These are phyloP conservation scores for Insectozyma bohioensis DNA, from an alignment of 1,139 yeast species.

Conservation along the genomic window DNA sequence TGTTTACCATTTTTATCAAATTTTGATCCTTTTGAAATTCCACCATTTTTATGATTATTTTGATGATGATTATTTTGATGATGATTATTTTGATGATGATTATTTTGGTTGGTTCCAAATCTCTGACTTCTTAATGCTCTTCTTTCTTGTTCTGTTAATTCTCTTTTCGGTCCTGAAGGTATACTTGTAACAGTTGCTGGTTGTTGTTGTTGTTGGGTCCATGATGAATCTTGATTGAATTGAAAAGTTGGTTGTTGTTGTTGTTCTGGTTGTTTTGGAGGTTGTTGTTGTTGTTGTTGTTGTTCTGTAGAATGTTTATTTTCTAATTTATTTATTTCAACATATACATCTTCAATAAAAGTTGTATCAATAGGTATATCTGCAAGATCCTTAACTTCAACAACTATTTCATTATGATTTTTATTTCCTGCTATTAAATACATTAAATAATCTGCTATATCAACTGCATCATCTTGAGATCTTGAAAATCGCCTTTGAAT, in stretches of 20 bases:
- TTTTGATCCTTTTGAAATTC: conserved; percentile 7
- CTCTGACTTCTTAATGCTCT: conserved; percentile 15
- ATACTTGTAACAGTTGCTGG: conserved; percentile 2
- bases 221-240: not conserved
- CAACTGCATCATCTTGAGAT: conserved; percentile 64
- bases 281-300: conserved; percentile 8
- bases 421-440: conserved; percentile 73
- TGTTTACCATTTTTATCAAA: conserved; percentile 25
- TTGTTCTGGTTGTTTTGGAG: conserved; percentile 4
- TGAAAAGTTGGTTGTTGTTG: conserved; percentile 1
- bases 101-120: conserved; percentile 11
- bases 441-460: conserved; percentile 78
- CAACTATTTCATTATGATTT: conserved; percentile 59
- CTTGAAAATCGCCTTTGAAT: conserved; percentile 31
- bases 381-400: conserved; percentile 64
- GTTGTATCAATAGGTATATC: conserved; percentile 59
- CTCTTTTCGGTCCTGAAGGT: conserved; percentile 22
- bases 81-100: conserved; percentile 1
- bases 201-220: conserved; percentile 1
- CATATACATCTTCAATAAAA: conserved; percentile 53
- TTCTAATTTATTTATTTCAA: conserved; percentile 42
- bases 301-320: conserved; percentile 3
- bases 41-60: conserved; percentile 5
- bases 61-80: not conserved
- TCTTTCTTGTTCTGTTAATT: conserved; percentile 13